Base-by-base conservation (phyloP, 108 stramenopile genomes). In the Craspedostauros australis region DNA sequence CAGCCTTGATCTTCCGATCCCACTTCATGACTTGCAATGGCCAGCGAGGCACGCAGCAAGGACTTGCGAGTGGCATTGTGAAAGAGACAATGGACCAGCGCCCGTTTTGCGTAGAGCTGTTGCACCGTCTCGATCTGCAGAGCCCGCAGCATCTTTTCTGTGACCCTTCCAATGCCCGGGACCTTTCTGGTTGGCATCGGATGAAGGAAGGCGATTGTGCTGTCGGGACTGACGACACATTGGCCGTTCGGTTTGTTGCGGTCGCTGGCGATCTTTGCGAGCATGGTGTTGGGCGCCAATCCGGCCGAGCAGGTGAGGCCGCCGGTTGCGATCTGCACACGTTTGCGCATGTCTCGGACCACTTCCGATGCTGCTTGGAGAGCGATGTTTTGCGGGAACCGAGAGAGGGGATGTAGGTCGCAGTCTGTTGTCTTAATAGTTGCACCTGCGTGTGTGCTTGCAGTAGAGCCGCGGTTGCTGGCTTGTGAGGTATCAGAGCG, bases 211-310 rank as follows among this genome's bases (percentile, higher is more conserved):
- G 62, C 62, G 14, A 75, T 42, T 15, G 96, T 75, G 12, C 54
- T 38, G 0, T 57, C 56, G 20, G 75, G 73, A 36, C 75, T 57
- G n/a, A 99, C 77, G 24, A 89, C 54, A 47, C 69, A 62, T 57
- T 99, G 98, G 0, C 98, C 97, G 60, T 99, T 79, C 3, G 98
- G 98, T 67, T 99, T 99, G 74, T 95, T 89, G 32, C 54, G 19
- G 64, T 99, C 96, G 39, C 68, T 84, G 12, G 82, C 86, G 48
- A 96, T 94, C 68, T 99, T 99, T 16, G 97, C 95, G 18, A 99
- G 60, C 25, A 88, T 62, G 45, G 76, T 72, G 42, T 92, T 97
- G 14, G 86, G 78, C 14, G 88, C 92, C 21, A 96, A 57, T 14
- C 98, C 98, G 5, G 96, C 97, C 28, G 85, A 88, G 63, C 92